Base-by-base conservation (phyloP, 2,329 filamentous ascomycete genomes). In the Monilinia aucupariae region DNA sequence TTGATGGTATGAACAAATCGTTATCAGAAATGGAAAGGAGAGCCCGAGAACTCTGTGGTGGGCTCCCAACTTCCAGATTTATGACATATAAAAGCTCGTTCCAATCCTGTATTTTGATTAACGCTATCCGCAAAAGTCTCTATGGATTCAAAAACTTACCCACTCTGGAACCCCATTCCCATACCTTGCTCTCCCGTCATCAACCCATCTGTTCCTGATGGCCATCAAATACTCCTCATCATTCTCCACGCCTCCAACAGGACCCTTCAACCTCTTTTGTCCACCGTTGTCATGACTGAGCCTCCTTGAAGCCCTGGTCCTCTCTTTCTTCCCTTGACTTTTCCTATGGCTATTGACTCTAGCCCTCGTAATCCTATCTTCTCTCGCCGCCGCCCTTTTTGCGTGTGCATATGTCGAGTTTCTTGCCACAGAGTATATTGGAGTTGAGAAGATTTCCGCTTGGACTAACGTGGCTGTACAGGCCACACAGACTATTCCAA, bases 61-160 rank as follows among this genome's bases (percentile, higher is more conserved):
- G 64, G 25, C 58, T 66, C 13, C 65, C 65, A 20, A 64, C 34
- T 12, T 41, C 37, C 9, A 66, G n/a, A 27, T 64, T 34, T n/a
- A 56, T 64, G 32, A 54, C 56, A 27, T 66, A 64, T 10, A 61
- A 22, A 3, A 64, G 43, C 32, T 64, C 61, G 8, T 62, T 59
- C 52, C 59, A 62, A 32, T 59, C 64, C 63, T 66, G 37, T 45
- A 13, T 4, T 48, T 34, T 9, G 3, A 45, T 62, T n/a, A 58
- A 34, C 13, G 50, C 39, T 25, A 2, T 12, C 12, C 6, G 12
- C 15, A 7, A 25, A 39, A 2, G 7, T 15, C 6, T n/a, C 15
- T 6, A 13, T 56, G n/a, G 12, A 39, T 10, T 17, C 4, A 4
- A 22, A 1, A 25, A 49, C 51, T 62, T 48, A 62, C 60, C 60